These are phyloP conservation scores for Mycena vitilis DNA, from an alignment of 768 basidiomycete species.

Conservation along the genomic window DNA sequence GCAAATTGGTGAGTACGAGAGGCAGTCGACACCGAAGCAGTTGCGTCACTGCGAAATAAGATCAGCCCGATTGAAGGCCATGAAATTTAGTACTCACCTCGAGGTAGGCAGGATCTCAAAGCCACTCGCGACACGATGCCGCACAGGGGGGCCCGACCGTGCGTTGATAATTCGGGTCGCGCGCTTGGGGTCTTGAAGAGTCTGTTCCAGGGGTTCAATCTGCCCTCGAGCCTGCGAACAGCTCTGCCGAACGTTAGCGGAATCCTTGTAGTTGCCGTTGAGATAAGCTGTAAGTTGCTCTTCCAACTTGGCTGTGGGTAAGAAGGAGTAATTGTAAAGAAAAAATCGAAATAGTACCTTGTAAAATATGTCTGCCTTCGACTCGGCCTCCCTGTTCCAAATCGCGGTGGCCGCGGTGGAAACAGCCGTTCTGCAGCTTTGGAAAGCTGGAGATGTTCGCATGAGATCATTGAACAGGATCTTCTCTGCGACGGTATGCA, in stretches of 20 bases:
- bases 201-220: no score
- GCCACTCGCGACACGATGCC: no score
- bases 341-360: slow-evolving; percentile 5
- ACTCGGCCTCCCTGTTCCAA: slow-evolving; percentile 16
- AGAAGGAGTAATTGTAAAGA: not conserved
- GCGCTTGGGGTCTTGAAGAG: no score
- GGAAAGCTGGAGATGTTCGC: slow-evolving; percentile 1
- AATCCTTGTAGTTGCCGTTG: slow-evolving; percentile 7
- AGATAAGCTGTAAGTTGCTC: slow-evolving; percentile 5
- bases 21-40: no score
- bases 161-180: not conserved
- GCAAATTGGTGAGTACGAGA: no score
- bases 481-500: slow-evolving; percentile 39
- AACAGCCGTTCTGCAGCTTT: slow-evolving; percentile 1
- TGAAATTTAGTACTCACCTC: no score
- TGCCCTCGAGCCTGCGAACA: not conserved
- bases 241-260: not conserved
- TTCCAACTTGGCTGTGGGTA: not conserved
- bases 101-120: no score
- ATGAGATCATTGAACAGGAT: slow-evolving; percentile 40
- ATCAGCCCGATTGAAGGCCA: no score
- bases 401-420: not conserved
- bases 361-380: slow-evolving; percentile 1
- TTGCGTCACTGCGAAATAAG: no score
- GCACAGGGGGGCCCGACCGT: no score